Evolutionary conservation across 1,284 basidiomycete species (phyloP), one percentile per base, ranked within the genome.

Genomic region (Abortiporus biennis): DNA sequence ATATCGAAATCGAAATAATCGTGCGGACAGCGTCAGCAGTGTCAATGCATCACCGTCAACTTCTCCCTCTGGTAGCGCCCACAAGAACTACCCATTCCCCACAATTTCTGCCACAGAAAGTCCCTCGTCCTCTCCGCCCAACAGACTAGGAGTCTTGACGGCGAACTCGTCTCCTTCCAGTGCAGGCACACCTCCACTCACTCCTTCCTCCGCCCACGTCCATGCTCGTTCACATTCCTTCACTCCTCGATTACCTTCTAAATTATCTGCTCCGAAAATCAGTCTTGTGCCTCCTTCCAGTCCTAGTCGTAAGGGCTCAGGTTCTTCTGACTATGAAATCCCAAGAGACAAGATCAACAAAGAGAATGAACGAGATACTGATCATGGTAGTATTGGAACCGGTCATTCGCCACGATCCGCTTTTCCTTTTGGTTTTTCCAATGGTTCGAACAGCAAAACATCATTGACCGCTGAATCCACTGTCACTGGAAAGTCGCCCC

Each of bases 241-340:
- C 49, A 78, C 80, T 0, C 82, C 80, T 0, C 80, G 78, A 44
- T 58, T 83, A n/a, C 70, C 82, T 1, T 82, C 82, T 0, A 85
- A 84, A 47, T 64, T 83, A 1, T 69, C 80, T 3, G 63, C 71
- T 8, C 73, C 74, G 22, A 68, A 71, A 45, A 50, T 71, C 6
- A 65, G 57, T 0, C 65, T 57, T 0, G 48, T 68, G 15, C 39
- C 60, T 50, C 71, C 57, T 25, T 69, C 72, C 2, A 70, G 64
- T 45, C 73, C 76, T 0, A 74, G 71, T 49, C 64, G 77, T 30
- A 81, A 81, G 53, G 70, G 69, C 1, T 76, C 71, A 3, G 69
- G 61, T n/a, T 49, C 61, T 3, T 64, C 65, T 0, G 70, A 71
- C 24, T 47, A 57, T 13, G 62, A 66, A 0, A 44, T 59, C 29